Conservation (phyloP, 495 filamentous ascomycete species). For the Aspergillus nidulans region DNA sequence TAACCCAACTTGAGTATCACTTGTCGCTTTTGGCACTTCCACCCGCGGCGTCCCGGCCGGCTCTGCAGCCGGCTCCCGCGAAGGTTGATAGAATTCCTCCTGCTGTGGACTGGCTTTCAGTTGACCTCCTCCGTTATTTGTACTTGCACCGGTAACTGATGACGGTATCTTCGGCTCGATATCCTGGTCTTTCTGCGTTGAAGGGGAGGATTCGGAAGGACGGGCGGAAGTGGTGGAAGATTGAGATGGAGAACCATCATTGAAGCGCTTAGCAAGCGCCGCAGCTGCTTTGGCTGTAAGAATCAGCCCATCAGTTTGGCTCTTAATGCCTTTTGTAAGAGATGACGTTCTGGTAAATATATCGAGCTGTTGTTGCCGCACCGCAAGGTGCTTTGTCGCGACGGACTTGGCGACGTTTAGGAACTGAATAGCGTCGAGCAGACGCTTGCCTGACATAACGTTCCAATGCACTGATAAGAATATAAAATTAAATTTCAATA, state of each 20-base stretch:
- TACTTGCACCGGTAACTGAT: constrained; percentile 26
- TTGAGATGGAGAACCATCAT: constrained; percentile 30
- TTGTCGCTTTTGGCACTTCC: constrained; percentile 54
- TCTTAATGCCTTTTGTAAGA: constrained; percentile 62
- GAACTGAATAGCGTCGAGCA: constrained; percentile 76
- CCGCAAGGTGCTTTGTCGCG: constrained; percentile 70
- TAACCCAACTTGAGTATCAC: constrained; percentile 36
- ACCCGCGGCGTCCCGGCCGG: constrained; percentile 53
- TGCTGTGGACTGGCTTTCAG: constrained; percentile 45
- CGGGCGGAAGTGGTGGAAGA: constrained; percentile 2
- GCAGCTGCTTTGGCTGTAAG: constrained; percentile 61
- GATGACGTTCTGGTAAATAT: constrained; percentile 73
- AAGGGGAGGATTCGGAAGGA: constrained; percentile 26
- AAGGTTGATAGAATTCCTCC: constrained; percentile 57
- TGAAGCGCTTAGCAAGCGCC: constrained; percentile 52
- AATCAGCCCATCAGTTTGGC: constrained; percentile 58
- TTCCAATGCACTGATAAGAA: background rate
- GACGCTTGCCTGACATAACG: constrained; percentile 61
- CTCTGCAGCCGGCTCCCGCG: constrained; percentile 38
- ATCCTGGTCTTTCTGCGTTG: constrained; percentile 45
- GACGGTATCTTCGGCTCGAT: constrained; percentile 55
- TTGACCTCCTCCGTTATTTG: constrained; percentile 11
- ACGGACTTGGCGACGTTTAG: constrained; percentile 73
- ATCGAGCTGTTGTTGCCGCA: constrained; percentile 75
- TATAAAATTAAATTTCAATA: background rate